Base-by-base conservation (phyloP, 2,329 filamentous ascomycete species). In the Blastomyces parvus region DNA sequence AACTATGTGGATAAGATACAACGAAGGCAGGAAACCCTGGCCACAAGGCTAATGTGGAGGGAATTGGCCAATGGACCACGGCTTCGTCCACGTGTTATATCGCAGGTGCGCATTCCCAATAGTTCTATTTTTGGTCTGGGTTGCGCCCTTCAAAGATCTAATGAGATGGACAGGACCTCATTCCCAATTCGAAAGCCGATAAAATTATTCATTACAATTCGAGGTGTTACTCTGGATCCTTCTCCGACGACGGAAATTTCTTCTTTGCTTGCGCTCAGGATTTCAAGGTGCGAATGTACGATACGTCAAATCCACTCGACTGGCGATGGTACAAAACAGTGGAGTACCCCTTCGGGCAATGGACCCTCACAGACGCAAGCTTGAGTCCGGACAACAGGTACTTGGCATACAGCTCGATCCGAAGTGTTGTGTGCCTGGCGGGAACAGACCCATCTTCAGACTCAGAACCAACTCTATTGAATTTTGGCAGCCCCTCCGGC, bases 261-360 rank as follows among this genome's bases (percentile, higher is more conserved):
- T 97, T 97, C 79, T 97, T 93, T 73, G 87, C 88, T 6, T 94
- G 89, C 71, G 89, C 88, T 11, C 91, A 97, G 75, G 92, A 97
- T 75, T 96, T 96, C 78, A 88, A 86, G 69, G 91, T 99, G 11
- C 88, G 92, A 61, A 92, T 99, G 90, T 99, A 97, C 76, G 93
- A 97, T 74, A 97, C 94, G 0, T 92, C 90, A 1, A 96, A 97
- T 69, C 91, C 93, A 0, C 96, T 94, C 75, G 84, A 91, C 67
- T 99, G 94, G 94, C 88, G 88, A 73, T 92, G 96, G 74, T 97
- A 97, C 81, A 97, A 93, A 78, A 93, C 89, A 0, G 90, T 91
- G 5, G 79, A 82, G 36, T 96, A 94, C 74, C 91, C 91, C 0
- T 89, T 87, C 67, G 94, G 92, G 2, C 88, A 90, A 70, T 99